These are phyloP conservation scores for Arachnomyces sp. DNA, from an alignment of 2,329 filamentous ascomycete genomes.

Conservation along the genomic window DNA sequence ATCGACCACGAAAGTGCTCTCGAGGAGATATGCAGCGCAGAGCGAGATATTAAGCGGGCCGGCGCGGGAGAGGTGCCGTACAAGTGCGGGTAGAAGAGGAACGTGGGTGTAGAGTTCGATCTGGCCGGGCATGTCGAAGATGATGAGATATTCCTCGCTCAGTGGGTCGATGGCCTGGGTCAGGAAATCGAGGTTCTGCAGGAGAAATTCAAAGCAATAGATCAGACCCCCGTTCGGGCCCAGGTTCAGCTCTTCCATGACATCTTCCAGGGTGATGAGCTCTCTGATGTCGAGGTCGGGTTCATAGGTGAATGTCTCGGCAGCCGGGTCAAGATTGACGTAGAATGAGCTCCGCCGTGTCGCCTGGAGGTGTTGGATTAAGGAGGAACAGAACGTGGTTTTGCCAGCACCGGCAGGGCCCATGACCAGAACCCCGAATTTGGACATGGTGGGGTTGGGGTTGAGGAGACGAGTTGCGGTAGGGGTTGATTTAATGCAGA, in stretches of 20 bases:
- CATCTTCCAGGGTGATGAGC: constrained; percentile 85
- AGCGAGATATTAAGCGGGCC: constrained; percentile 82
- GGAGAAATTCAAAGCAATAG: constrained; percentile 92
- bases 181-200: constrained; percentile 89
- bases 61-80: constrained; percentile 68
- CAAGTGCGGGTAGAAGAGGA: constrained; percentile 76
- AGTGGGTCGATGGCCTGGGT: constrained; percentile 74
- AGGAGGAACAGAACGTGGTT: constrained; percentile 88
- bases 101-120: constrained; percentile 98
- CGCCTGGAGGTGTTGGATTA: constrained; percentile 87
- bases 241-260: constrained; percentile 88
- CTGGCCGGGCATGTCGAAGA: constrained; percentile 98
- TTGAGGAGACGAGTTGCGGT: background rate
- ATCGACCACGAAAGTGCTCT: constrained; percentile 92
- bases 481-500: no score
- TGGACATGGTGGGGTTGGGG: constrained; percentile 56
- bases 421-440: constrained; percentile 92
- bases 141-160: constrained; percentile 91
- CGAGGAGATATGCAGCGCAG: constrained; percentile 88
- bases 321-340: constrained; percentile 94
- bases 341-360: constrained; percentile 94
- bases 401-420: constrained; percentile 94
- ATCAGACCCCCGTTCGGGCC: constrained; percentile 89
- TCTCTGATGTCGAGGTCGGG: constrained; percentile 95
- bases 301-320: constrained; percentile 82